Evolutionary conservation across 2,329 filamentous ascomycete species (phyloP).

Genomic region (Rhinocladiella similis): DNA sequence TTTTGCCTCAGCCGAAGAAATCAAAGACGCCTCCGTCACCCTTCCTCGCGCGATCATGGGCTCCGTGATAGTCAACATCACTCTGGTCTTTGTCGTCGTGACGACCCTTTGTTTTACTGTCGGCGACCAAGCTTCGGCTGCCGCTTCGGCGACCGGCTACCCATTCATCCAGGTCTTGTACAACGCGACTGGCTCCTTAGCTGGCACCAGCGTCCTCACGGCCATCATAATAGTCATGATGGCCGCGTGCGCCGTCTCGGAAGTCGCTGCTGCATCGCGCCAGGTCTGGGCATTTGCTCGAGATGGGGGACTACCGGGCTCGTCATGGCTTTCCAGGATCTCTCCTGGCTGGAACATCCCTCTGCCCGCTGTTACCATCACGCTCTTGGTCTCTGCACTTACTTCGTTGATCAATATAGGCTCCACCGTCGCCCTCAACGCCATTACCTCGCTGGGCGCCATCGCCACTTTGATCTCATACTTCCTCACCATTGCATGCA

Average conservation of each 20-base stretch:
- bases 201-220: constrained; percentile 31
- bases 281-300: constrained; percentile 33
- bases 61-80: constrained; percentile 34
- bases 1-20: constrained; percentile 35
- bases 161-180: constrained; percentile 35
- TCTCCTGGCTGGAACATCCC: constrained; percentile 39
- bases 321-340: constrained; percentile 12
- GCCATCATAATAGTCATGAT: constrained; percentile 28
- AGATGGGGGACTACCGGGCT: constrained; percentile 18
- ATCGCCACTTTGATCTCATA: constrained; percentile 53
- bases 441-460: constrained; percentile 51
- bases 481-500: constrained; percentile 48
- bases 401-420: constrained; percentile 55
- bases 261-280: constrained; percentile 38
- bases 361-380: constrained; percentile 39
- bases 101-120: constrained; percentile 38
- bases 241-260: constrained; percentile 29
- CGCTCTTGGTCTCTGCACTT: constrained; percentile 36
- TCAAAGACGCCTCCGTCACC: constrained; percentile 37
- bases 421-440: constrained; percentile 52
- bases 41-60: constrained; percentile 40
- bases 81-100: constrained; percentile 36
- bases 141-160: constrained; percentile 34
- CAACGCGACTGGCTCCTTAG: constrained; percentile 29
- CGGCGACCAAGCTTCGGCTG: constrained; percentile 33